Evolutionary conservation across 805 yeast species (phyloP), one percentile per base, ranked within the genome.

Genomic region (Monosporozyma aerobia): DNA sequence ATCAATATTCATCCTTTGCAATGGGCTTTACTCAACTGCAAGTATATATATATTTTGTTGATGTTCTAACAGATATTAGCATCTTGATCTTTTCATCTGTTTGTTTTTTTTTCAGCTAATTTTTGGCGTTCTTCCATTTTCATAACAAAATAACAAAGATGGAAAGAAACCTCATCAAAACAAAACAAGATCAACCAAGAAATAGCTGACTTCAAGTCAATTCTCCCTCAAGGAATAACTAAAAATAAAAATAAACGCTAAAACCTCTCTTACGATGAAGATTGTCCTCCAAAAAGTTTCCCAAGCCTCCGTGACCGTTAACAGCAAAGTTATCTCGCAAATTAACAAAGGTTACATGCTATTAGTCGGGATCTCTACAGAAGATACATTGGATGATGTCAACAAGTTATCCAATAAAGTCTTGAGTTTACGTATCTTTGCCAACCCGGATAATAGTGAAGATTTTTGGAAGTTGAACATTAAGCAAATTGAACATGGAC

Each of bases 271-370:
- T 16, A 39, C 27, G 9, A 92, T 92, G 99, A 84, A 82, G 66
- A 88, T 90, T 3, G 96, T 94, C 1, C 79, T 94, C 35, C 99
- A 94, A 65, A 81, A 87, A 63, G 98, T 92, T 6, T 87, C 85
- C 56, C 76, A 78, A 47, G 98, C 97, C 0, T 85, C 96, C 0
- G 99, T 94, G 0, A 80, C 88, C 0, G 99, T 94, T 0, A 88
- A 90, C 50, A 72, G 75, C 8, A 64, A 76, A 49, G 73, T 86
- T 0, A 78, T 90, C 0, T 89, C 97, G 0, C 73, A 79, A 82
- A 90, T 92, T 48, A 75, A 75, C 29, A 75, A 77, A 54, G 98
- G 98, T 0, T 72, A 90, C 33, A 73, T 90, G 76, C 74, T 92
- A 2, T 74, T 94, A 13, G 90, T 94, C 2, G 98, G 99, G 0